These are phyloP conservation scores for Stipa capillata DNA, from an alignment of 176 grass and related monocot genomes.

Conservation along the genomic window DNA sequence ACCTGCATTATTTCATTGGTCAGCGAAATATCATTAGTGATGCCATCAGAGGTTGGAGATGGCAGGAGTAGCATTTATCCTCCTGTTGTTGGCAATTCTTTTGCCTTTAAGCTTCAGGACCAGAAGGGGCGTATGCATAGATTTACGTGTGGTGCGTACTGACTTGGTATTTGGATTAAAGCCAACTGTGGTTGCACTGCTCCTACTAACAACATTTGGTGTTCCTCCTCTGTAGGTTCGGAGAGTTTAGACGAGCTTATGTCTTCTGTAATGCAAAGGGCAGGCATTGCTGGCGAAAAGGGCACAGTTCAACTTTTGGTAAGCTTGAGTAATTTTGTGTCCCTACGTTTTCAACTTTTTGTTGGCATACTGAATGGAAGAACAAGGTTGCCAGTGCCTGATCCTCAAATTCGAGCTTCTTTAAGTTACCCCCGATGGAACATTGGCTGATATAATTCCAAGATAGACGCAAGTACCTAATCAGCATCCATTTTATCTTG, in stretches of 20 bases:
- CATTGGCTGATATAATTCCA: background rate
- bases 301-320: slow-evolving; percentile 74
- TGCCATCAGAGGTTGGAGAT: slow-evolving; percentile 62
- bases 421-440: background rate
- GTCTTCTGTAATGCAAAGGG: slow-evolving; percentile 50
- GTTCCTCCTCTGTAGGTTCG: slow-evolving; percentile 31
- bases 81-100: slow-evolving; percentile 61
- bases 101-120: slow-evolving; percentile 77
- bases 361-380: background rate
- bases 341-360: background rate
- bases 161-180: slow-evolving; percentile 7
- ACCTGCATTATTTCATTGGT: slow-evolving; percentile 8
- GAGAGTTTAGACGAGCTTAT: slow-evolving; percentile 65
- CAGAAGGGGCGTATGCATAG: slow-evolving; percentile 74
- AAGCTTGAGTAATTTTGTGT: slow-evolving; percentile 12
- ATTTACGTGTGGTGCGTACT: slow-evolving; percentile 76
- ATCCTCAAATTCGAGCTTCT: background rate
- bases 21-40: slow-evolving; percentile 71
- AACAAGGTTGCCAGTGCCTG: background rate
- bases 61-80: slow-evolving; percentile 50
- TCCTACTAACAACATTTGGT: slow-evolving; percentile 9
- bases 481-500: background rate
- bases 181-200: background rate
- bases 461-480: background rate
- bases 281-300: slow-evolving; percentile 38